Evolutionary conservation across 352 stramenopile genomes (phyloP).

Genomic region (Phytophthora idaei): DNA sequence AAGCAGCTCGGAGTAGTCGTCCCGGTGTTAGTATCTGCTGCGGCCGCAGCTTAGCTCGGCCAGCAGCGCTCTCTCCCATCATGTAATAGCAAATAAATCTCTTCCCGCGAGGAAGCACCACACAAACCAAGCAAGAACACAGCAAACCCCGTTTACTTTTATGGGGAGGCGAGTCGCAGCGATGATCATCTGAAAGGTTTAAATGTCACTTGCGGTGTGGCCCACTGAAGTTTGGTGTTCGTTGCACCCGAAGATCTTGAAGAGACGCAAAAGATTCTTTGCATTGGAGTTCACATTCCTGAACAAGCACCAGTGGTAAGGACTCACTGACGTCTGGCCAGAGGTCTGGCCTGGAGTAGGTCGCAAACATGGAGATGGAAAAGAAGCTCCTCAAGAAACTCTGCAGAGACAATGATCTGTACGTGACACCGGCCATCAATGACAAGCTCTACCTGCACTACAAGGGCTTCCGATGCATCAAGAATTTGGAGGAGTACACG

Average conservation of each 20-base stretch:
- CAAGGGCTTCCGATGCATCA: conserved; percentile 92
- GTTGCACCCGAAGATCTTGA: conserved; percentile 17
- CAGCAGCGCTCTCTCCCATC: neutral
- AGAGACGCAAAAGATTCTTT: conserved; percentile 12
- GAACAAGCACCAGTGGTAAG: neutral
- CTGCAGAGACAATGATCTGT: conserved; percentile 91
- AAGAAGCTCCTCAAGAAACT: conserved; percentile 88
- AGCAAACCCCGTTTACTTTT: neutral
- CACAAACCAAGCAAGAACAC: neutral
- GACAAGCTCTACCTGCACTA: conserved; percentile 97
- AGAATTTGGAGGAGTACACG: conserved; percentile 96
- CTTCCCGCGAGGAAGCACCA: no score
- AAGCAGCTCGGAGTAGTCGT: conserved; percentile 22
- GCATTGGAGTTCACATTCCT: neutral
- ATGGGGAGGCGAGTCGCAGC: no score
- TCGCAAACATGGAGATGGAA: conserved; percentile 88
- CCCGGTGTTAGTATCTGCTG: conserved; percentile 21
- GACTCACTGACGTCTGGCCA: neutral
- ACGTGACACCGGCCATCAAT: conserved; percentile 93
- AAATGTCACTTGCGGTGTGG: no score
- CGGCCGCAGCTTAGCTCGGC: conserved; percentile 6
- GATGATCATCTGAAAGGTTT: no score
- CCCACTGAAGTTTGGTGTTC: neutral
- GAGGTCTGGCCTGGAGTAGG: no score
- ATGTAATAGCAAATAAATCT: conserved; percentile 39